Evolutionary conservation across 257 asterid species (phyloP).

Genomic region (Schizonepeta tenuifolia): DNA sequence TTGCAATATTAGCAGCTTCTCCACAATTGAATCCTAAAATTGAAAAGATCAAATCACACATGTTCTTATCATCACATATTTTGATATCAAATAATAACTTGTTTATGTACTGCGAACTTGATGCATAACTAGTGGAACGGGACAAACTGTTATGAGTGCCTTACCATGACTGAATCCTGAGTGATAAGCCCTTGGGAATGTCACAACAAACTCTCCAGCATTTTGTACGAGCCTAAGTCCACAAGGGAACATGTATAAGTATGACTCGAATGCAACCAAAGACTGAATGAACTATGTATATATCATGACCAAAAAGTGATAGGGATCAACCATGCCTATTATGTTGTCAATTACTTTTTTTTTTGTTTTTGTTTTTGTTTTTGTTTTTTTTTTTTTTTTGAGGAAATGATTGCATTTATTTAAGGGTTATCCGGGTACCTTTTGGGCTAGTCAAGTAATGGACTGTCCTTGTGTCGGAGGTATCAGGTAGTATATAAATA

Average conservation of each 20-base stretch:
- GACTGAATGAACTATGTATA: conserved; percentile 20
- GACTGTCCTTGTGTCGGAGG: too few relatives aligned
- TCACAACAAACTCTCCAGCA: conserved; percentile 98
- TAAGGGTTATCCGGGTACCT: background rate
- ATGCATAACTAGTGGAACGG: conserved; percentile 17
- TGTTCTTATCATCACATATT: background rate
- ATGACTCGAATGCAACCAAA: conserved; percentile 28
- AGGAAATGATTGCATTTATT: background rate
- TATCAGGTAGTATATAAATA: background rate
- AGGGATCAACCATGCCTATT: background rate
- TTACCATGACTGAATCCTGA: conserved; percentile 99
- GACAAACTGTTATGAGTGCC: conserved; percentile 27
- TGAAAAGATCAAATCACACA: conserved; percentile 26
- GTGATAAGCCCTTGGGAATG: conserved; percentile 99
- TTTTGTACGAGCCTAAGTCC: conserved; percentile 88
- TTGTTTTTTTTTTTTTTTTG: background rate
- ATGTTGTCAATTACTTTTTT: background rate
- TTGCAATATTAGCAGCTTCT: conserved; percentile 98
- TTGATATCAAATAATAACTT: conserved; percentile 12
- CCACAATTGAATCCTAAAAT: conserved; percentile 91
- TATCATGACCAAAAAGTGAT: background rate
- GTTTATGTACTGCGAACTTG: conserved; percentile 19
- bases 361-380: background rate
- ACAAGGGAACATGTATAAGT: conserved; percentile 28
- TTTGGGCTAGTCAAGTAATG: background rate